Percentiles rank a stretch among this genome's conserved stretches.
Conservation (phyloP, 2,329 filamentous ascomycete species). For the Neofusicoccum laricinum region DNA sequence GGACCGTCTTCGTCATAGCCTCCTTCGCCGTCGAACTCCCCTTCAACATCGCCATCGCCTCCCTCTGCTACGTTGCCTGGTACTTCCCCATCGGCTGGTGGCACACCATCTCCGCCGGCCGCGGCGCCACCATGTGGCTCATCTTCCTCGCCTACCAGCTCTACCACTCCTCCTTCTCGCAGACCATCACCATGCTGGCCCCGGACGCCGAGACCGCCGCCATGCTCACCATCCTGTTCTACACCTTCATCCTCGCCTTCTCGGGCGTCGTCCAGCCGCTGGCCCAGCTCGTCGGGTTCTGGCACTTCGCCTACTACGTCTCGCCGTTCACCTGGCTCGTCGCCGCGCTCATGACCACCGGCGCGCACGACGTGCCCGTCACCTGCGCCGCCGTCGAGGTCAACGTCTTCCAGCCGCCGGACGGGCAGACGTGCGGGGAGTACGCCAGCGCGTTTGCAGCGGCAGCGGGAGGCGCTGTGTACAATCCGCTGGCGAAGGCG, state of each 20-base stretch:
- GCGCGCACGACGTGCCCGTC: conserved; percentile 47
- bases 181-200: conserved; percentile 70
- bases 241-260: conserved; percentile 60
- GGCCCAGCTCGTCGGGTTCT: conserved; percentile 63
- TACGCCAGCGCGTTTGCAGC: conserved; percentile 45
- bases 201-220: conserved; percentile 67
- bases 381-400: conserved; percentile 46
- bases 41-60: conserved; percentile 59
- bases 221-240: conserved; percentile 60
- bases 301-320: conserved; percentile 73
- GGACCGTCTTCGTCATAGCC: conserved; percentile 69
- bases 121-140: conserved; percentile 64
- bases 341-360: conserved; percentile 37
- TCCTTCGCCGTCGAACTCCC: conserved; percentile 72
- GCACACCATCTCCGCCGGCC: conserved; percentile 44
- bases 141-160: conserved; percentile 66
- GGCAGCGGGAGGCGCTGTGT: conserved; percentile 39
- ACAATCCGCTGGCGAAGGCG: conserved; percentile 42
- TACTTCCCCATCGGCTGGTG: conserved; percentile 55
- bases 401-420: conserved; percentile 39
- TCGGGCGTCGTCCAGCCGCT: conserved; percentile 62
- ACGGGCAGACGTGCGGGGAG: conserved; percentile 39
- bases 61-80: conserved; percentile 63
- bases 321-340: conserved; percentile 66
- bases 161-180: conserved; percentile 69